Conservation (phyloP, 352 stramenopile genomes). For the Pythium aphanidermatum region DNA sequence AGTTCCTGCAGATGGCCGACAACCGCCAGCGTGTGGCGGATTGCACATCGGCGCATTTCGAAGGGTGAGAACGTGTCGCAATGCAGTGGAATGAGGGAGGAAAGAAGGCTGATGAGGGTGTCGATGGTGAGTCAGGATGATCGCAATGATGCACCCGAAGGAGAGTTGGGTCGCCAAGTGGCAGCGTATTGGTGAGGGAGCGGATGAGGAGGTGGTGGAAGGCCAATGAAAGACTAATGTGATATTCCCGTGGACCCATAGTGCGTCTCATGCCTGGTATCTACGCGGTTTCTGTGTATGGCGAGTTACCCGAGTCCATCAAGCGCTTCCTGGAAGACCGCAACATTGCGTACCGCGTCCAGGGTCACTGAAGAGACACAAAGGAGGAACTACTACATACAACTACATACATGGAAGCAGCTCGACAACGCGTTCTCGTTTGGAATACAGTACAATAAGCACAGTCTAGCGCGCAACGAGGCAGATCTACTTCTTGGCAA, state of each 20-base stretch:
- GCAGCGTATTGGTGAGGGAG: conserved; percentile 80
- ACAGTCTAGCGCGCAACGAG: neutral
- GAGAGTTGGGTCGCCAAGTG: conserved; percentile 89
- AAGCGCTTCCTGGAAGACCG: conserved; percentile 84
- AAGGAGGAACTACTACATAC: conserved; percentile 13
- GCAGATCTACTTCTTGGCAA: conserved; percentile 16
- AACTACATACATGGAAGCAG: neutral
- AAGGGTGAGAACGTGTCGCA: conserved; percentile 40
- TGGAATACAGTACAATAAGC: neutral
- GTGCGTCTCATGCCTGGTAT: conserved; percentile 78
- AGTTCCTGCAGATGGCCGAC: conserved; percentile 87
- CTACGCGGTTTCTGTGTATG: conserved; percentile 84
- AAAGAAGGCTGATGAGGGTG: neutral
- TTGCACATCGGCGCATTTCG: conserved; percentile 86
- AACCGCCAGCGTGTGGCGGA: conserved; percentile 84
- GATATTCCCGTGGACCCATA: no score
- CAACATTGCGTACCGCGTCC: conserved; percentile 82
- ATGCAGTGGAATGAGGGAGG: neutral
- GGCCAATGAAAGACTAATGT: no score
- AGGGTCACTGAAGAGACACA: conserved; percentile 18
- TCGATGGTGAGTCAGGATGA: conserved; percentile 45
- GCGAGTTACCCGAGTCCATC: conserved; percentile 82
- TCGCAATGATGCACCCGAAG: conserved; percentile 87
- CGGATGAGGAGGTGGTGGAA: no score
- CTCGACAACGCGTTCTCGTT: neutral